Conservation (phyloP, 345 rosid species). For the Lagerstroemia speciosa region DNA sequence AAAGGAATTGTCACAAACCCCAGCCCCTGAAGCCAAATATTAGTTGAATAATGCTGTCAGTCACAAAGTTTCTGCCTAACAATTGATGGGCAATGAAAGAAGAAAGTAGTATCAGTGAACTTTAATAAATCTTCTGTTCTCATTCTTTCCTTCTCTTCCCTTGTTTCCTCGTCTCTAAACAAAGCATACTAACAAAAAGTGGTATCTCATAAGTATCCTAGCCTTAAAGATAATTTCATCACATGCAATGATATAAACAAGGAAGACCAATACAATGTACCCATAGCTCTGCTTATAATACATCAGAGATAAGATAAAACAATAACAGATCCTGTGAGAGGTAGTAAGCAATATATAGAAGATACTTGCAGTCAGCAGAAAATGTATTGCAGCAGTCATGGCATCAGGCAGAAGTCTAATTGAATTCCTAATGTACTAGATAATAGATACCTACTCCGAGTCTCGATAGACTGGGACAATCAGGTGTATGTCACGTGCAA, state of each 20-base stretch:
- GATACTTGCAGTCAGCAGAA: neutral
- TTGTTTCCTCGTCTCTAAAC: neutral
- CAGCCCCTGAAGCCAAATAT: neutral
- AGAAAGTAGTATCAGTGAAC: neutral
- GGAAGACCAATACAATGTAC: neutral
- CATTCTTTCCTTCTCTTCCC: neutral
- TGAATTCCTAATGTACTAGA: neutral
- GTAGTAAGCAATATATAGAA: neutral
- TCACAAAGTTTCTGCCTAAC: neutral
- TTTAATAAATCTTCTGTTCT: neutral
- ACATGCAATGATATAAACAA: neutral
- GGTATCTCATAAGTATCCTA: neutral
- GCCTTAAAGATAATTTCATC: neutral
- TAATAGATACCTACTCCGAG: neutral
- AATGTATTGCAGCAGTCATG: neutral
- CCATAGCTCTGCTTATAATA: neutral
- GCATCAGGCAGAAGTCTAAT: neutral
- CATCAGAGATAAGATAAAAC: neutral
- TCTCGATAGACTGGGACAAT: neutral
- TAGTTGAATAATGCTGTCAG: neutral
- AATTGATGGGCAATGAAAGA: neutral
- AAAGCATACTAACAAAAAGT: neutral
- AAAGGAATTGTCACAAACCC: neutral
- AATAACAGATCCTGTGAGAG: neutral
- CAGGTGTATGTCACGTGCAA: neutral